Conservation (phyloP, 176 grass and related monocot species). For the Pharus latifolius region DNA sequence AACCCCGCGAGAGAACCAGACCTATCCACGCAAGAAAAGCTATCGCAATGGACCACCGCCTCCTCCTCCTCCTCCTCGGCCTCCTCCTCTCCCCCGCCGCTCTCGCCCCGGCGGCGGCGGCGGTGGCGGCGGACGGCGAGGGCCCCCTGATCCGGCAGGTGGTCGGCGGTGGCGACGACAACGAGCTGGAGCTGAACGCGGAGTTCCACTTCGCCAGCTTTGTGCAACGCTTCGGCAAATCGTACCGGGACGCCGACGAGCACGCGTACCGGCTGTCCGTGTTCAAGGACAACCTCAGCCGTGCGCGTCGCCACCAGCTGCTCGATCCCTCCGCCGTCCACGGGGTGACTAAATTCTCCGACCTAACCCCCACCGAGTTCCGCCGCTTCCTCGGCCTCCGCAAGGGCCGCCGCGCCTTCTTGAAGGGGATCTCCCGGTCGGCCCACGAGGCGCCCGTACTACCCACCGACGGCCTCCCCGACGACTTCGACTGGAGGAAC, state of each 20-base stretch:
- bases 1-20: neutral
- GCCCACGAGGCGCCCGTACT: conserved; percentile 61
- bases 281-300: conserved; percentile 78
- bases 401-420: conserved; percentile 22
- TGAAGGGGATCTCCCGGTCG: conserved; percentile 19
- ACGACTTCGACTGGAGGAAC: conserved; percentile 85
- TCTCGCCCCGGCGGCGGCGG: neutral
- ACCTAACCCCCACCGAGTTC: conserved; percentile 86
- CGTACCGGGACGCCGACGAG: conserved; percentile 64
- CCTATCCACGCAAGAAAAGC: conserved; percentile 14
- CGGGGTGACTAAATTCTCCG: conserved; percentile 85
- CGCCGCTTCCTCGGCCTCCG: conserved; percentile 59
- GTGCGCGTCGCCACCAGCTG: conserved; percentile 54
- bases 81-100: conserved; percentile 16
- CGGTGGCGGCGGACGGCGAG: neutral
- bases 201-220: conserved; percentile 67
- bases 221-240: conserved; percentile 53
- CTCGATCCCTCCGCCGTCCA: conserved; percentile 78
- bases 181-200: conserved; percentile 42
- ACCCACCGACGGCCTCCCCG: conserved; percentile 64
- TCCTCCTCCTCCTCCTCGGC: conserved; percentile 13
- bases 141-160: conserved; percentile 74
- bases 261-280: conserved; percentile 64
- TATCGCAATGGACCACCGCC: conserved; percentile 35
- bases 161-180: conserved; percentile 28